Percentiles rank a stretch among this genome's conserved stretches.
phyloP scores from a whole-genome alignment of 2,329 filamentous ascomycete species.

The Nemania sp. region DNA sequence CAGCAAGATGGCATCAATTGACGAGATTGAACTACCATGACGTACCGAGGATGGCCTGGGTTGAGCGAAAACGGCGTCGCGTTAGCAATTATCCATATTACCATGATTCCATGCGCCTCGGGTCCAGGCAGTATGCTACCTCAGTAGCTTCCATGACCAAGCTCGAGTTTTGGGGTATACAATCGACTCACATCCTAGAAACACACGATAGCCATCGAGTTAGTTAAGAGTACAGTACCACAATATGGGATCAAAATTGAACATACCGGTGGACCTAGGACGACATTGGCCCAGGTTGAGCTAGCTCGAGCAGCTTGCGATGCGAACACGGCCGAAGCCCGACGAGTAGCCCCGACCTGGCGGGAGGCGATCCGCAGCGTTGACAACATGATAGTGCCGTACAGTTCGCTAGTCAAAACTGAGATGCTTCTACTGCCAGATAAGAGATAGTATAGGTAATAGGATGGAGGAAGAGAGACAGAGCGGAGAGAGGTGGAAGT shows the following conservation, averaged over 20 bases:
- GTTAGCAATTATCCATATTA: conserved; percentile 31
- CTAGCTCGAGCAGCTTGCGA: conserved; percentile 56
- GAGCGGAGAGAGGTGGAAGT: too few species aligned
- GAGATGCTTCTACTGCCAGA: too few species aligned
- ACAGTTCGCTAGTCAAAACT: too few species aligned
- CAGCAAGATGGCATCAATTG: not conserved
- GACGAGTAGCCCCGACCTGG: conserved; percentile 45
- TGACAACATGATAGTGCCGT: conserved; percentile 60
- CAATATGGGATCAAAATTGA: too few species aligned
- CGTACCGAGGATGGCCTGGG: conserved; percentile 76
- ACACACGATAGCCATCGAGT: not conserved
- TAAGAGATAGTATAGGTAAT: too few species aligned
- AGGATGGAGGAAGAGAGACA: too few species aligned
- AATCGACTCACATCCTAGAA: conserved; percentile 45
- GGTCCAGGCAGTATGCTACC: not conserved
- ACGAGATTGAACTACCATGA: conserved; percentile 23
- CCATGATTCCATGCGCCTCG: not conserved
- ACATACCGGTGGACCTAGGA: conserved; percentile 86
- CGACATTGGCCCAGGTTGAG: conserved; percentile 88
- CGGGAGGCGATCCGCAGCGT: conserved; percentile 57
- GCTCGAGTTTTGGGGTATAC: not conserved
- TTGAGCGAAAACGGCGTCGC: conserved; percentile 21
- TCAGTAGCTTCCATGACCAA: conserved; percentile 4
- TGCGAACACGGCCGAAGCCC: conserved; percentile 43
- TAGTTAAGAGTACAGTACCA: too few species aligned